Base-by-base conservation (phyloP, 306 rosid genomes). In the Albizia julibrissin region DNA sequence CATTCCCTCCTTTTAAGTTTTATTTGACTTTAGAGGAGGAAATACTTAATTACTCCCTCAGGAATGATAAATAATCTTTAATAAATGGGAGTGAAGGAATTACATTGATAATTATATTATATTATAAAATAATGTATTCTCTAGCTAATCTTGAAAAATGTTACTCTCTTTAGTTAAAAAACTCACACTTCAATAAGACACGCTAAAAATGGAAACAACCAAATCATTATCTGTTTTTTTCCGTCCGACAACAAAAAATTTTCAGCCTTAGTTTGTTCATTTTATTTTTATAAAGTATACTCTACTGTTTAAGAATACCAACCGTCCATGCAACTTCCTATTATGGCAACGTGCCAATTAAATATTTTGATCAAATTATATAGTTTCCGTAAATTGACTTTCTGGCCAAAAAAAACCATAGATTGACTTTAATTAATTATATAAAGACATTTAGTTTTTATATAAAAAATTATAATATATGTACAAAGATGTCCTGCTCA, bases 191-290 rank as follows among this genome's bases (percentile, higher is more conserved):
- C 56, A 69, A n/a, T 67, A 34, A 74, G 27, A 79, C 74, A 78
- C 67, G 52, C 34, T 71, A 62, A 72, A 72, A 58, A 33, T 65
- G 34, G 22, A 66, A 64, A 15, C 72, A 78, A 58, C 37, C 34
- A 64, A 27, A 14, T 0, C 29, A 29, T 26, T 12, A 62, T 58
- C 11, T 24, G 24, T 68, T 69, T 74, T n/a, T 33, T 70, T 72
- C 18, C 13, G 47, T 75, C 84, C 84, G 76, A 86, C 88, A 79
- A 70, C 81, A 69, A 79, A 74, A 74, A 75, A 49, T 65, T 52
- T 54, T 50, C 62, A 29, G 39, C 66, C 31, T 31, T 65, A 65
- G 78, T 67, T 49, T 76, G 66, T 52, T 64, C 40, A 49, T 77
- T 37, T 52, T 58, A 40, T 40, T 71, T 70, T 40, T 9, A 46